Percentiles rank a stretch among this genome's conserved stretches.
Conservation (phyloP, 345 rosid genomes). For the Syzygium jambos region DNA sequence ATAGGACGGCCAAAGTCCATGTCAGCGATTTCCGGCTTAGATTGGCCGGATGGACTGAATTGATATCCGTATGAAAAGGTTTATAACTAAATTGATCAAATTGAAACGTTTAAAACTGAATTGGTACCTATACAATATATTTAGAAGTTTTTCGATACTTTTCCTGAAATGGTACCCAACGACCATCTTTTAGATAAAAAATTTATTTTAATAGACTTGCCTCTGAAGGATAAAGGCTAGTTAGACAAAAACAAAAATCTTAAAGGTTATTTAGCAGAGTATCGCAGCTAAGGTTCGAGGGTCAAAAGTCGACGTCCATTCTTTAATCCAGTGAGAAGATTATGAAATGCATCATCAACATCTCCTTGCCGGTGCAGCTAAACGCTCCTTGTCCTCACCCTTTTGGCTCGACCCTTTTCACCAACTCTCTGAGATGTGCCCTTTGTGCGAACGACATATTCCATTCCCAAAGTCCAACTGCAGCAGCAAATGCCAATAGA, state of each 20-base stretch:
- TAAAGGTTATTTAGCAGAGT: background rate
- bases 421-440: background rate
- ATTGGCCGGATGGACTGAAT: too few relatives aligned
- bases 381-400: background rate
- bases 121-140: too few relatives aligned
- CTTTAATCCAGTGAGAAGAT: background rate
- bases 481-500: background rate
- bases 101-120: too few relatives aligned
- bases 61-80: too few relatives aligned
- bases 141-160: too few relatives aligned
- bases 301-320: background rate
- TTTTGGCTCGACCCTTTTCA: background rate
- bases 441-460: background rate
- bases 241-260: background rate
- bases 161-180: background rate
- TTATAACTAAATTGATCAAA: too few relatives aligned
- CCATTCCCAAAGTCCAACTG: background rate
- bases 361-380: background rate
- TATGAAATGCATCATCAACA: background rate
- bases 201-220: background rate
- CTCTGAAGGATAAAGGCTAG: background rate
- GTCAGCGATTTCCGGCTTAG: too few relatives aligned
- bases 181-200: background rate
- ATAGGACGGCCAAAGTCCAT: too few relatives aligned
- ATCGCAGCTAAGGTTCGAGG: background rate